Conservation (phyloP, 208 protist genomes). For the Naegleria lovaniensis region DNA sequence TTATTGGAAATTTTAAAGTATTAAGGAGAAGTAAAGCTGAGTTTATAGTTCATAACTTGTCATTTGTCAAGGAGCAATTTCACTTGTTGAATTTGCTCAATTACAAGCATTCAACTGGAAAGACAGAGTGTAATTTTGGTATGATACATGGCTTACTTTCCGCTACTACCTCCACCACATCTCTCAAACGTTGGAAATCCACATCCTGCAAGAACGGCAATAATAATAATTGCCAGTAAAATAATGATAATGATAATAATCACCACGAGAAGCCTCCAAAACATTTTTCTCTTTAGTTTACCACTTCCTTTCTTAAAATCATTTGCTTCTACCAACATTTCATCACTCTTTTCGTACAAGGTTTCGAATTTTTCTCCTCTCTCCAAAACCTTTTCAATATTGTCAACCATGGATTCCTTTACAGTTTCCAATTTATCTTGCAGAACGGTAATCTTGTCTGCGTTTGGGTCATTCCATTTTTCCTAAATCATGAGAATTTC, state of each 20-base stretch:
- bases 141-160: too few species aligned
- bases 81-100: too few species aligned
- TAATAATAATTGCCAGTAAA: neutral
- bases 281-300: neutral
- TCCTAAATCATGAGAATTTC: neutral
- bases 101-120: too few species aligned
- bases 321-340: neutral
- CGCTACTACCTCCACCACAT: neutral
- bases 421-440: neutral
- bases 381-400: slow-evolving; percentile 21
- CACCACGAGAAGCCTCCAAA: neutral
- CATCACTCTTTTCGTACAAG: neutral
- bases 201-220: slow-evolving; percentile 18
- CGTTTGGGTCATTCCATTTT: neutral
- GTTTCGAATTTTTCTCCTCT: slow-evolving; percentile 24
- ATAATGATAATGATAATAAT: neutral
- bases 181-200: slow-evolving; percentile 11
- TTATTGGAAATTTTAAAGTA: too few species aligned
- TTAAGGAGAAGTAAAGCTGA: too few species aligned
- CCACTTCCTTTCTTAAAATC: neutral
- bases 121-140: too few species aligned
- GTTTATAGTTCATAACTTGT: too few species aligned
- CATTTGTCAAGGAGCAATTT: too few species aligned
- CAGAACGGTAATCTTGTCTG: neutral
- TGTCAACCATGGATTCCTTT: slow-evolving; percentile 2